phyloP scores from a whole-genome alignment of 2,329 filamentous ascomycete species.

The Calycina herbarum region DNA sequence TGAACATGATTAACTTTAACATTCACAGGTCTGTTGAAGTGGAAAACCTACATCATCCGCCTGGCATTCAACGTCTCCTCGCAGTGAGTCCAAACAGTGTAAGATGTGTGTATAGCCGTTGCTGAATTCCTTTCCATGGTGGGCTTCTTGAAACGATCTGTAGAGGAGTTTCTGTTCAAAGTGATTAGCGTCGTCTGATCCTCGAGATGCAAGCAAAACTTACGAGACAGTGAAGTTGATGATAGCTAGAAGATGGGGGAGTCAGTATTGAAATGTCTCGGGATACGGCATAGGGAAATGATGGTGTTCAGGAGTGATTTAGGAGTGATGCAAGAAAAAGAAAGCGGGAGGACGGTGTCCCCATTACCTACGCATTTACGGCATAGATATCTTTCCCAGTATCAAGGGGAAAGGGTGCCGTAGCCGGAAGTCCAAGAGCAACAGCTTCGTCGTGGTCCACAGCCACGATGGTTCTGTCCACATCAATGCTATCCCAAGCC shows the following conservation, averaged over 20 bases:
- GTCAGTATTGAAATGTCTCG: no score
- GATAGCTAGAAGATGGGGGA: not conserved
- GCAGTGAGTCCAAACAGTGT: slow-evolving; percentile 11
- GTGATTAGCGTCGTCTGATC: not conserved
- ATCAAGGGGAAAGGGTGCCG: slow-evolving; percentile 6
- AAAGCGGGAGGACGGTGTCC: no score
- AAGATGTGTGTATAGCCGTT: slow-evolving; percentile 10
- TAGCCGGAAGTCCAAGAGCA: slow-evolving; percentile 5
- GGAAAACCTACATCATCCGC: not conserved
- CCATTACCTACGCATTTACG: not conserved
- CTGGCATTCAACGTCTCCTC: slow-evolving; percentile 9
- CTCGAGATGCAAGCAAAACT: not conserved
- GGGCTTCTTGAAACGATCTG: not conserved
- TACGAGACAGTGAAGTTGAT: slow-evolving; percentile 15
- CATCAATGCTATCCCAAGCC: slow-evolving; percentile 7
- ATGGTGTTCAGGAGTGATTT: no score
- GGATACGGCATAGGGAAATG: no score
- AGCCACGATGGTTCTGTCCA: slow-evolving; percentile 9
- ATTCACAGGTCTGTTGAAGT: not conserved
- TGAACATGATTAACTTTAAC: not conserved
- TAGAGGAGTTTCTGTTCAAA: not conserved
- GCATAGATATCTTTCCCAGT: slow-evolving; percentile 10
- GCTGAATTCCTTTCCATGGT: not conserved
- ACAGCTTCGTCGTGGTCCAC: slow-evolving; percentile 10
- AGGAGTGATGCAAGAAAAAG: no score